These are phyloP conservation scores for Corynespora cassiicola DNA, from an alignment of 2,329 filamentous ascomycete genomes.

Conservation along the genomic window DNA sequence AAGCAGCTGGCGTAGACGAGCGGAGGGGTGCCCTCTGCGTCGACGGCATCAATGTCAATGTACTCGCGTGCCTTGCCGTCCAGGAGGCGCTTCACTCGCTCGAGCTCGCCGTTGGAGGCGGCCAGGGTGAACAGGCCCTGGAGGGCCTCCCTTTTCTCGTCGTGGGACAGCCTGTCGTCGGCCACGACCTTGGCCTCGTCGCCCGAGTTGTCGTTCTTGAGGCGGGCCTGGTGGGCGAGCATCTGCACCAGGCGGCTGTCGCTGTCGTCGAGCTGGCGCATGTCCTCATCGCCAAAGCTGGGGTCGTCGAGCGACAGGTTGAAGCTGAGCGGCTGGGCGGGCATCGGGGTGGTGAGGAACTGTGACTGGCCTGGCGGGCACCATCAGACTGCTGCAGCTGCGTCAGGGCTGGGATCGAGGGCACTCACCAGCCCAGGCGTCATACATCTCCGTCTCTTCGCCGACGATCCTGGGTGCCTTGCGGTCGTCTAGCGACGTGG, in stretches of 20 bases:
- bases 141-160: conserved; percentile 80
- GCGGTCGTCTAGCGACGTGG: conserved; percentile 89
- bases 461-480: conserved; percentile 71
- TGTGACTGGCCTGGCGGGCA: conserved; percentile 82
- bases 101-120: conserved; percentile 92
- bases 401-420: conserved; percentile 17
- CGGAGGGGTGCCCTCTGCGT: conserved; percentile 95
- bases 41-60: conserved; percentile 84
- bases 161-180: conserved; percentile 74
- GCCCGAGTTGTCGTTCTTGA: conserved; percentile 72
- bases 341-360: conserved; percentile 85
- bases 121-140: conserved; percentile 94
- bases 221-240: conserved; percentile 91
- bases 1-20: conserved; percentile 98
- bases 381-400: conserved; percentile 14
- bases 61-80: conserved; percentile 74
- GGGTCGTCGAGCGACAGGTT: conserved; percentile 83
- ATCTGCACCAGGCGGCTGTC: conserved; percentile 92
- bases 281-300: conserved; percentile 72
- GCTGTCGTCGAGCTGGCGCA: conserved; percentile 70
- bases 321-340: conserved; percentile 85
- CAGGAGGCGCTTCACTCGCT: conserved; percentile 78
- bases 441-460: conserved; percentile 94
- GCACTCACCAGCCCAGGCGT: conserved; percentile 91
- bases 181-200: conserved; percentile 80